phyloP scores from a whole-genome alignment of 352 stramenopile species.

The Aphanomyces euteiches region DNA sequence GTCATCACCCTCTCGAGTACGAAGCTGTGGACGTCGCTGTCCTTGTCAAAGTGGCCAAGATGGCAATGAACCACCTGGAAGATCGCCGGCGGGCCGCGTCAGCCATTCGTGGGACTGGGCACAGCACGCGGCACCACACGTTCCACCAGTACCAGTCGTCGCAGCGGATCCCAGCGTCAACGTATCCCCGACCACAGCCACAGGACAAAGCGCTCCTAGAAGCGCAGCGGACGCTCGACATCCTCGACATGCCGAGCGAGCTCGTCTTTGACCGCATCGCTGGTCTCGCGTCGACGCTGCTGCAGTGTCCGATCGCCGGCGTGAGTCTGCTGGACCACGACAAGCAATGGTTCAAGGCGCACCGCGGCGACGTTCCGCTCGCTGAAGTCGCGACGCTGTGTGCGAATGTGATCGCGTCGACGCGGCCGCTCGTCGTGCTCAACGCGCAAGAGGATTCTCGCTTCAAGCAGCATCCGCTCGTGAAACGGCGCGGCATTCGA shows the following conservation, averaged over 20 bases:
- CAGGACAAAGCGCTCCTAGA: background rate
- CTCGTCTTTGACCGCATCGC: conserved; percentile 85
- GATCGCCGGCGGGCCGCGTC: background rate
- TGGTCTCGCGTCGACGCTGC: conserved; percentile 79
- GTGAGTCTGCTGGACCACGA: conserved; percentile 84
- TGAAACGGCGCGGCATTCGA: conserved; percentile 62
- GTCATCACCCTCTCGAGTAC: background rate
- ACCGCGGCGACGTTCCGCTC: conserved; percentile 72
- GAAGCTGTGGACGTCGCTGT: conserved; percentile 1
- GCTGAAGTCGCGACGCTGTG: conserved; percentile 73
- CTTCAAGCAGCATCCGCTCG: conserved; percentile 76
- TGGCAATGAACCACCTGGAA: conserved; percentile 28
- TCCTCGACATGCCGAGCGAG: conserved; percentile 74
- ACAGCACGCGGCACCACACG: background rate
- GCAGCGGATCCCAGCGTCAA: background rate
- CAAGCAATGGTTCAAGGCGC: conserved; percentile 86
- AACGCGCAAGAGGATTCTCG: conserved; percentile 76
- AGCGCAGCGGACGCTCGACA: conserved; percentile 33
- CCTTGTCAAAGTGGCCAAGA: conserved; percentile 16
- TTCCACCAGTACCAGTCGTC: background rate
- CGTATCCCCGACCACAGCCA: background rate
- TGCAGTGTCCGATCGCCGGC: conserved; percentile 81
- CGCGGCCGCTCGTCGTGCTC: conserved; percentile 71
- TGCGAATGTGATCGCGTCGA: conserved; percentile 80
- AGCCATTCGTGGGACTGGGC: background rate